Evolutionary conservation across 257 asterid species (phyloP).

Genomic region (Euphrasia confusa): DNA sequence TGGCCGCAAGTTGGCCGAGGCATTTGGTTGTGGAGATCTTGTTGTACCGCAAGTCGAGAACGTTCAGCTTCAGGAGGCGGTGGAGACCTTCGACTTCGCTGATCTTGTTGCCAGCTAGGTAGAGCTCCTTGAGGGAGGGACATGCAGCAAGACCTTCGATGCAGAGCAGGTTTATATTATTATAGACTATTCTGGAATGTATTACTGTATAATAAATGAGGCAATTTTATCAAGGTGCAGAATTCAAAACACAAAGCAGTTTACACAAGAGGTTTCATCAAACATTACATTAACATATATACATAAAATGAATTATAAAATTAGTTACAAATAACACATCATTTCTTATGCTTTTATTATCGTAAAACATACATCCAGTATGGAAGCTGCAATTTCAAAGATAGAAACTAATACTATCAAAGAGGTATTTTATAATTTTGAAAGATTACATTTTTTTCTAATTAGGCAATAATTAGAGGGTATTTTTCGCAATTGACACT

Average conservation of each 20-base stretch:
- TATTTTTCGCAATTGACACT: neutral
- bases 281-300: too few species aligned
- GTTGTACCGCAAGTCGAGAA: slow-evolving; percentile 88
- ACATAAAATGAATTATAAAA: too few species aligned
- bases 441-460: neutral
- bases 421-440: neutral
- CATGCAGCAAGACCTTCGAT: slow-evolving; percentile 79
- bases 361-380: neutral
- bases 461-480: neutral
- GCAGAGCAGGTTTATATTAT: slow-evolving; percentile 19
- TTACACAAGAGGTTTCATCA: too few species aligned
- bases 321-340: neutral
- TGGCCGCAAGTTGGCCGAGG: slow-evolving; percentile 97
- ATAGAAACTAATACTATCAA: neutral
- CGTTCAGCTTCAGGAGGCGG: slow-evolving; percentile 79
- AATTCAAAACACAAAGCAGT: too few species aligned
- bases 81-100: slow-evolving; percentile 98
- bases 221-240: neutral
- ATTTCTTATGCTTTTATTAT: neutral
- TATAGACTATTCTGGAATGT: neutral
- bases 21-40: slow-evolving; percentile 86
- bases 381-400: neutral
- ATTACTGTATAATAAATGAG: neutral
- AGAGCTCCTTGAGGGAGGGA: slow-evolving; percentile 81
- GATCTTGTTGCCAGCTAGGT: slow-evolving; percentile 94